Conservation (phyloP, 2,329 filamentous ascomycete genomes). For the Teratosphaeria epicoccoides region DNA sequence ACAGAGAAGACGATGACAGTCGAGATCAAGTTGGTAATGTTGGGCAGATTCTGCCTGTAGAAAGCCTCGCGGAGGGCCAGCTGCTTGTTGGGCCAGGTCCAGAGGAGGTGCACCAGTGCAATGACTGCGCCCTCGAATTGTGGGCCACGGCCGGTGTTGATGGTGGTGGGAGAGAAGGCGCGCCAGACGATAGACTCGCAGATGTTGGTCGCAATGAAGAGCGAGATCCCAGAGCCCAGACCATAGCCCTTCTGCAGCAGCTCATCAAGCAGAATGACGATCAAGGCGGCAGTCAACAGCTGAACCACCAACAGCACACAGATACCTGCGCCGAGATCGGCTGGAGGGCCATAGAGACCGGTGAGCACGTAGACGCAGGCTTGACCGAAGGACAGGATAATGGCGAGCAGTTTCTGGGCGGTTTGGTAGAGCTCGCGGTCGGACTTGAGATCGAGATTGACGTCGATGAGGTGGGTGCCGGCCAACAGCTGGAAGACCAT, state of each 20-base stretch:
- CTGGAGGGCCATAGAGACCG: conserved; percentile 92
- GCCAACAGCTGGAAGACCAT: conserved; percentile 99
- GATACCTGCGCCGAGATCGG: conserved; percentile 92
- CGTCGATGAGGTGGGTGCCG: conserved; percentile 98
- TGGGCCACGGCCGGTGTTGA: conserved; percentile 97
- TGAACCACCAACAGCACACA: conserved; percentile 97
- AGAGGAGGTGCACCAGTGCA: conserved; percentile 90
- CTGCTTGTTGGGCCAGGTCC: conserved; percentile 99
- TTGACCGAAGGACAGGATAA: conserved; percentile 94
- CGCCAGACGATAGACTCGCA: conserved; percentile 99
- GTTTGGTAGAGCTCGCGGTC: conserved; percentile 99
- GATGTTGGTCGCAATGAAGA: conserved; percentile 99
- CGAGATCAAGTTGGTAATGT: conserved; percentile 96
- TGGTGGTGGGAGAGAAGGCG: conserved; percentile 96
- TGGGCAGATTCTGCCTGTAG: conserved; percentile 98
- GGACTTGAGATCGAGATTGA: conserved; percentile 99
- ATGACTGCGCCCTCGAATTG: conserved; percentile 99
- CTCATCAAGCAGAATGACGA: conserved; percentile 98
- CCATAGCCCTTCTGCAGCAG: conserved; percentile 99
- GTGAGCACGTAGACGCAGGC: conserved; percentile 98
- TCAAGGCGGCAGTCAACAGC: conserved; percentile 92
- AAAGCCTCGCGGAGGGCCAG: conserved; percentile 96
- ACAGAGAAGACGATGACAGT: conserved; percentile 89
- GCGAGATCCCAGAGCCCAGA: conserved; percentile 93
- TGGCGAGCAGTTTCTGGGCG: conserved; percentile 92